These are phyloP conservation scores for Coniferiporia sulphurascens DNA, from an alignment of 1,284 basidiomycete species.

Conservation along the genomic window DNA sequence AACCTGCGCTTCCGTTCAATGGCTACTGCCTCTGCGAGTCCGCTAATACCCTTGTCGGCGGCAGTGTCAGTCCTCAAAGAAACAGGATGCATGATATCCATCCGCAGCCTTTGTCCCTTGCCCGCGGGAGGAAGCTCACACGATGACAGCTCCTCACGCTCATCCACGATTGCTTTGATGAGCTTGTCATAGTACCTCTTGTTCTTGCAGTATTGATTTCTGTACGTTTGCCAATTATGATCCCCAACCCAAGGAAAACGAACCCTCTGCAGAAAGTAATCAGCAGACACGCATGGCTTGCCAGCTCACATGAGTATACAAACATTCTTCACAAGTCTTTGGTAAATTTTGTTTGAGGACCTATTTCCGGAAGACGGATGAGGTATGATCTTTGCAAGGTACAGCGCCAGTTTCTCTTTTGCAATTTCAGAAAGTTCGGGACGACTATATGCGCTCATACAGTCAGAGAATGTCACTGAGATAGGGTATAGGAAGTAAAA, in stretches of 20 bases:
- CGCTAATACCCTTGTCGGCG: background rate
- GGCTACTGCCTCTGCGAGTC: background rate
- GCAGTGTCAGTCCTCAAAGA: background rate
- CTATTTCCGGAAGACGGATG: background rate
- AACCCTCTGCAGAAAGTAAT: background rate
- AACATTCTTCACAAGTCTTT: slow-evolving; percentile 11
- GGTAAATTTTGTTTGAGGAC: slow-evolving; percentile 10
- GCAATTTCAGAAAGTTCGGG: background rate
- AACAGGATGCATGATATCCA: background rate
- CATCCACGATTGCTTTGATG: slow-evolving; percentile 1
- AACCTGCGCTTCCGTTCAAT: slow-evolving; percentile 11
- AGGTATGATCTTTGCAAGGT: slow-evolving; percentile 7
- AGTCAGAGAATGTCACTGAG: background rate
- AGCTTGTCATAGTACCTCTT: slow-evolving; percentile 13
- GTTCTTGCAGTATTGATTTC: slow-evolving; percentile 18
- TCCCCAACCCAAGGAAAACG: slow-evolving; percentile 10
- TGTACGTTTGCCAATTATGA: slow-evolving; percentile 10
- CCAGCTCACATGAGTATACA: background rate
- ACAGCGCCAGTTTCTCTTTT: slow-evolving; percentile 13
- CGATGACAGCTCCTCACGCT: background rate
- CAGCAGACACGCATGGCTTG: background rate
- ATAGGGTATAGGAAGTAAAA: background rate
- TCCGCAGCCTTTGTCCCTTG: background rate
- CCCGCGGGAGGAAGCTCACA: background rate
- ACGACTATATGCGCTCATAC: slow-evolving; percentile 8